A percentile compares a stretch with the other conserved stretches of the same genome.
These are phyloP conservation scores for Ambrosia artemisiifolia DNA, from an alignment of 129 eudicot species.

Conservation along the genomic window DNA sequence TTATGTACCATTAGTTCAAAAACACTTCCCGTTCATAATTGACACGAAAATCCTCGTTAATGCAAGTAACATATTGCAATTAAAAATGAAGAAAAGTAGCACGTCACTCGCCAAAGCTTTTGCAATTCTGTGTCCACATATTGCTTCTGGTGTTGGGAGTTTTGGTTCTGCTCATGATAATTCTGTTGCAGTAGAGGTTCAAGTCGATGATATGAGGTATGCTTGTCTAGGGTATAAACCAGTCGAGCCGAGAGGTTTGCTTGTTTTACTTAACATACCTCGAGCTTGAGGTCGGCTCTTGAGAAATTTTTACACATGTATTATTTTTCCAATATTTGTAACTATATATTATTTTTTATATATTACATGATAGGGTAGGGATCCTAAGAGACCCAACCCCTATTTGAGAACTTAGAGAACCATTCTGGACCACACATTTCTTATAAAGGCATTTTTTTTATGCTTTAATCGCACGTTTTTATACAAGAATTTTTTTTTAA, in stretches of 20 bases:
- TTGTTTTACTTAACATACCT: background rate
- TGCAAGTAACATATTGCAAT: constrained; percentile 35
- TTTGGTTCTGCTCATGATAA: constrained; percentile 32
- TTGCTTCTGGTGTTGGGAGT: constrained; percentile 42
- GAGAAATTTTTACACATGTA: background rate
- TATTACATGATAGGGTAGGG: too few relatives aligned
- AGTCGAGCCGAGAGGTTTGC: background rate
- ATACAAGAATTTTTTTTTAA: too few relatives aligned
- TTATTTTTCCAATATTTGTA: background rate
- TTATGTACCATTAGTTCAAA: constrained; percentile 46
- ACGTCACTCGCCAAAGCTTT: constrained; percentile 87
- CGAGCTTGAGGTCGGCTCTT: background rate
- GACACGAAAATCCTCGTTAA: constrained; percentile 85
- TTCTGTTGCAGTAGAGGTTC: constrained; percentile 76
- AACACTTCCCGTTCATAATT: constrained; percentile 64
- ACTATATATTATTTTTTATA: background rate
- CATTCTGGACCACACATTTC: too few relatives aligned
- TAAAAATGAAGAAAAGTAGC: constrained; percentile 55
- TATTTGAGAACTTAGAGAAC: too few relatives aligned
- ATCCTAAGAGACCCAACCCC: too few relatives aligned
- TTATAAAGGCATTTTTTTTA: too few relatives aligned
- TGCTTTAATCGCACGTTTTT: too few relatives aligned
- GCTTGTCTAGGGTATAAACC: constrained; percentile 10
- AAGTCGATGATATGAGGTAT: constrained; percentile 93
- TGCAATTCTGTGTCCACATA: constrained; percentile 65